Evolutionary conservation across 1,284 basidiomycete genomes (phyloP).

Genomic region (Sanguinoderma infundibulare): DNA sequence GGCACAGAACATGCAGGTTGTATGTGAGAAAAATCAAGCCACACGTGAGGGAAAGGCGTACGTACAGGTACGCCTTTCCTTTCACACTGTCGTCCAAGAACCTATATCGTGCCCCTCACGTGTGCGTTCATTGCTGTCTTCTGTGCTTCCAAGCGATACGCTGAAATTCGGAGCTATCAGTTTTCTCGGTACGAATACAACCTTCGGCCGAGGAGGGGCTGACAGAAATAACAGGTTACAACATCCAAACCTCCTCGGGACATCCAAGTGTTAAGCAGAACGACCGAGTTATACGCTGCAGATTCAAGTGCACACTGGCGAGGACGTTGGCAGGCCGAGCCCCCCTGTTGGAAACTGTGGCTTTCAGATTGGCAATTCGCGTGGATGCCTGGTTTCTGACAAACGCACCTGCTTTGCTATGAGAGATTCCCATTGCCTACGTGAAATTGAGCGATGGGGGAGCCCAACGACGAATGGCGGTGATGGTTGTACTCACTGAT

Average conservation of each 20-base stretch:
- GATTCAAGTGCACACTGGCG: conserved; percentile 40
- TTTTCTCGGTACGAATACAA: neutral
- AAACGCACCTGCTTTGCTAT: conserved; percentile 39
- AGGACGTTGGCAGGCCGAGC: conserved; percentile 51
- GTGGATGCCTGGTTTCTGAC: neutral
- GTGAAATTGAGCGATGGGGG: neutral
- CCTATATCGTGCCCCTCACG: neutral
- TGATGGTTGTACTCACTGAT: conserved; percentile 41
- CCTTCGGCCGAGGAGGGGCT: too few species aligned
- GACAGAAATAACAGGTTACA: too few species aligned
- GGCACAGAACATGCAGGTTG: neutral
- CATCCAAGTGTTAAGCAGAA: too few species aligned
- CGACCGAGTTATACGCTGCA: too few species aligned
- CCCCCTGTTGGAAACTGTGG: conserved; percentile 50
- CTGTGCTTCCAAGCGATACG: neutral
- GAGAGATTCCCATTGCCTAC: conserved; percentile 50
- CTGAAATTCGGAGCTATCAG: too few species aligned
- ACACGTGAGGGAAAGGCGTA: conserved; percentile 10
- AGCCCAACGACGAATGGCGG: neutral
- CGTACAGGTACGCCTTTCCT: conserved; percentile 3
- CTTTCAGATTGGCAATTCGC: neutral
- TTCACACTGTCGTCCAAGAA: conserved; percentile 5
- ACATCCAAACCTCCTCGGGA: too few species aligned
- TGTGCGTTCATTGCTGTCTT: neutral
- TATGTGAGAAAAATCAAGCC: neutral